Percentiles rank a stretch among this genome's conserved stretches.
Conservation (phyloP, 2,329 filamentous ascomycete species). For the Alternaria arborescens region DNA sequence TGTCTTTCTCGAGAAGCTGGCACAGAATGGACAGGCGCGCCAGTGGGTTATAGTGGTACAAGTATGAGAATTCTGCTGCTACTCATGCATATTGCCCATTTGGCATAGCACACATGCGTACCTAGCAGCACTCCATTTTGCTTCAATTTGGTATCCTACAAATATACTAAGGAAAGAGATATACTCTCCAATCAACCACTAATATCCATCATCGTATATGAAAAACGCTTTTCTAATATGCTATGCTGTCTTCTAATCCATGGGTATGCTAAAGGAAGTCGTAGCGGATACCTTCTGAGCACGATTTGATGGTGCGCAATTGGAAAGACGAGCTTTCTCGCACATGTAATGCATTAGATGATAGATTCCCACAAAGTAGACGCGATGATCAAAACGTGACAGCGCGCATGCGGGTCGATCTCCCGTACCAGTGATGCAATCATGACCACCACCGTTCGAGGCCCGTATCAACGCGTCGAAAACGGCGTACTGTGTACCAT, state of each 20-base stretch:
- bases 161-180: too few relatives aligned
- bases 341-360: neutral
- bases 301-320: neutral
- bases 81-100: too few relatives aligned
- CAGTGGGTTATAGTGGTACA: neutral
- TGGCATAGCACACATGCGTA: too few relatives aligned
- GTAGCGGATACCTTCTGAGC: neutral
- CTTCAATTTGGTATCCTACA: too few relatives aligned
- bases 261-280: neutral
- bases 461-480: slow-evolving; percentile 1
- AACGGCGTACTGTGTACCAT: neutral
- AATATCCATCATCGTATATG: too few relatives aligned
- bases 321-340: neutral
- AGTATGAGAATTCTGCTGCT: neutral
- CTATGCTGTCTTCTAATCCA: neutral
- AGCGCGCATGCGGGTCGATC: slow-evolving; percentile 11
- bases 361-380: neutral
- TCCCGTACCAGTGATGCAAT: slow-evolving; percentile 18
- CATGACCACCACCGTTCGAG: slow-evolving; percentile 3
- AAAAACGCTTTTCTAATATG: too few relatives aligned
- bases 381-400: slow-evolving; percentile 12
- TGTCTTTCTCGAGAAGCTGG: neutral
- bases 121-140: too few relatives aligned
- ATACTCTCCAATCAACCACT: too few relatives aligned
- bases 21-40: neutral